Evolutionary conservation across 805 yeast species (phyloP), one percentile per base, ranked within the genome.

Genomic region (Blastobotrys americana): DNA sequence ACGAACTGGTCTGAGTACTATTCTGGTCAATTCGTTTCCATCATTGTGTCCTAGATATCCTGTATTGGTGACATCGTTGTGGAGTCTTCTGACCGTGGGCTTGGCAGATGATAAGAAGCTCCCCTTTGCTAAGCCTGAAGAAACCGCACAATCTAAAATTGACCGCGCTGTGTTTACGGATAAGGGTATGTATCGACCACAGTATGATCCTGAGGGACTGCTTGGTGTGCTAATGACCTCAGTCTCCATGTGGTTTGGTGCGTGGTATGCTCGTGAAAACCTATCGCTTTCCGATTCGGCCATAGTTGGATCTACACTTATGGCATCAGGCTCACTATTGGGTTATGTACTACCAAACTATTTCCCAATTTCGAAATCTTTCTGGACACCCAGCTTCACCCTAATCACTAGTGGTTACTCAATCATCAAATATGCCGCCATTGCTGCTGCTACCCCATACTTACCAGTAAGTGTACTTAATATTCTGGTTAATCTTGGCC

Each of bases 121-220:
- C 16, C 69, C 69, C 9, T 64, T 60, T 45, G 45, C 28, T 13
- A 19, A 45, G 5, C 57, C 59, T 2, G 54, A 42, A 5, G 44
- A 34, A 17, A 55, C 67, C 3, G 66, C 66, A 8, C 68, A 66
- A 40, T 58, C 64, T n/a, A 39, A 41, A 18, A 52, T 64, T 27
- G 68, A 64, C 53, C 23, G 18, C 13, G 40, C 51, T 13, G 37
- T 62, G 10, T 53, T 61, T 36, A 50, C 49, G 8, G 47, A 35
- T 4, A 39, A 51, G 21, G 38, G 47, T 15, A 45, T 56, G 36
- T 62, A 62, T 48, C 46, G 51, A 5, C 47, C 51, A 2, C 54
- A 51, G 28, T 60, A 55, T 42, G 70, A 65, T 40, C 70, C 70
- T 1, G 69, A 66, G 44, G 69, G 68, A 2, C 42, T 63, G n/a